These are phyloP conservation scores for Collybiopsis luxurians DNA, from an alignment of 768 basidiomycete species.

Conservation along the genomic window DNA sequence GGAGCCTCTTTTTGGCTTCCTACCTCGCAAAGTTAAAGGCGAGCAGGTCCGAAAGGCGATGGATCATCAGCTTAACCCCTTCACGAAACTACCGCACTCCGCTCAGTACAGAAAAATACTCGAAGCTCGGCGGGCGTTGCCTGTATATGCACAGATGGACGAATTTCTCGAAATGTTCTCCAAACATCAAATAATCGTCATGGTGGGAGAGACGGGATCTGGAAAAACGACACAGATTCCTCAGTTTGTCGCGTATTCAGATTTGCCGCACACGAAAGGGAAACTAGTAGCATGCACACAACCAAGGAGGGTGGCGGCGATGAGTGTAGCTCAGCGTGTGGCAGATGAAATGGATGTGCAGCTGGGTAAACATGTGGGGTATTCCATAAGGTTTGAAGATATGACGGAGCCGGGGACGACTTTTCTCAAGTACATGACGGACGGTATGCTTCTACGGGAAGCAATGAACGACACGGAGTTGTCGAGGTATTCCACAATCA, in stretches of 20 bases:
- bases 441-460: slow-evolving; percentile 98
- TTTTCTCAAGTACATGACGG: slow-evolving; percentile 99
- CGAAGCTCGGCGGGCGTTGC: slow-evolving; percentile 80
- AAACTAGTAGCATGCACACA: slow-evolving; percentile 97
- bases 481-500: slow-evolving; percentile 92
- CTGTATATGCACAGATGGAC: slow-evolving; percentile 90
- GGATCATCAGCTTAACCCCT: slow-evolving; percentile 82
- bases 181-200: slow-evolving; percentile 81
- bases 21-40: slow-evolving; percentile 66
- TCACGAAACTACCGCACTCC: slow-evolving; percentile 78
- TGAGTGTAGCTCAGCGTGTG: slow-evolving; percentile 98
- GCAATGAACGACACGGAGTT: slow-evolving; percentile 96
- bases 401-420: slow-evolving; percentile 89
- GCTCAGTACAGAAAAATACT: slow-evolving; percentile 84
- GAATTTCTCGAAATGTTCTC: slow-evolving; percentile 81
- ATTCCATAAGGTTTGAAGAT: slow-evolving; percentile 98
- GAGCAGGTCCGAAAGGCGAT: slow-evolving; percentile 66
- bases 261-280: slow-evolving; percentile 85
- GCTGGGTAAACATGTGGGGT: slow-evolving; percentile 94
- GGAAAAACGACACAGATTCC: slow-evolving; percentile 54
- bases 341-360: slow-evolving; percentile 98
- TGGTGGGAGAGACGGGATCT: slow-evolving; percentile 84
- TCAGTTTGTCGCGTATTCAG: slow-evolving; percentile 93
- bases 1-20: slow-evolving; percentile 30
- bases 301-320: slow-evolving; percentile 93